Percentiles rank a stretch among this genome's conserved stretches.
These are phyloP conservation scores for Aureobasidium lini DNA, from an alignment of 2,329 filamentous ascomycete species.

Conservation along the genomic window DNA sequence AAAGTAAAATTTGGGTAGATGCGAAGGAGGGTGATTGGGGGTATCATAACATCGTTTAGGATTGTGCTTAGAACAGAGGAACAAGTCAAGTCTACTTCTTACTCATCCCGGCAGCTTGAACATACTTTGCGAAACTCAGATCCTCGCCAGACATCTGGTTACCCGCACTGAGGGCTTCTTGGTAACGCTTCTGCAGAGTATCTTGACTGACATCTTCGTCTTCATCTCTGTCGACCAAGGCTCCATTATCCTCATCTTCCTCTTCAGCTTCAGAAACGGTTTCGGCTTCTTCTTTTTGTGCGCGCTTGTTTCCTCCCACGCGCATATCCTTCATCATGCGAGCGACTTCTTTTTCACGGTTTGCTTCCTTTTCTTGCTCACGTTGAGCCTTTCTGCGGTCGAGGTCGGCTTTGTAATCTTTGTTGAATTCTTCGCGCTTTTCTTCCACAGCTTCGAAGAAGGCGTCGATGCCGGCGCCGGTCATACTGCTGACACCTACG, in stretches of 20 bases:
- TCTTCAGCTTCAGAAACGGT: conserved; percentile 48
- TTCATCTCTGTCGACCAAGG: conserved; percentile 51
- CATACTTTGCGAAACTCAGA: conserved; percentile 22
- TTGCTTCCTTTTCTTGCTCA: conserved; percentile 63
- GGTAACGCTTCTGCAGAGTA: conserved; percentile 67
- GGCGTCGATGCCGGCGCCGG: conserved; percentile 81
- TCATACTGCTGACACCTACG: conserved; percentile 88
- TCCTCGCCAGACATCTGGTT: conserved; percentile 22
- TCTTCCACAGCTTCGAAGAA: conserved; percentile 86
- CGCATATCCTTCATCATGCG: conserved; percentile 94
- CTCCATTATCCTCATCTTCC: conserved; percentile 42
- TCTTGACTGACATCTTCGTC: conserved; percentile 51
- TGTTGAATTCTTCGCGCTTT: conserved; percentile 81
- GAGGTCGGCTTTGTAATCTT: conserved; percentile 87
- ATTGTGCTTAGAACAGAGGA: too few relatives aligned
- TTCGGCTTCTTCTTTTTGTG: conserved; percentile 38
- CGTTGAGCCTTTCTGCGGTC: conserved; percentile 69
- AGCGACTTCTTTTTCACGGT: conserved; percentile 73
- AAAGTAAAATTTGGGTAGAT: too few relatives aligned
- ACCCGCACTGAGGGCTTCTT: conserved; percentile 61
- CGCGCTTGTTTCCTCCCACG: conserved; percentile 39
- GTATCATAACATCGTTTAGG: too few relatives aligned
- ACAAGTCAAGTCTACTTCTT: neutral
- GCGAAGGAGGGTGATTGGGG: too few relatives aligned
- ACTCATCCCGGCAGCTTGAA: conserved; percentile 18